A percentile compares a stretch with the other conserved stretches of the same genome.
Evolutionary conservation across 2,329 filamentous ascomycete species (phyloP).

Genomic region (Sporothrix curviconia): DNA sequence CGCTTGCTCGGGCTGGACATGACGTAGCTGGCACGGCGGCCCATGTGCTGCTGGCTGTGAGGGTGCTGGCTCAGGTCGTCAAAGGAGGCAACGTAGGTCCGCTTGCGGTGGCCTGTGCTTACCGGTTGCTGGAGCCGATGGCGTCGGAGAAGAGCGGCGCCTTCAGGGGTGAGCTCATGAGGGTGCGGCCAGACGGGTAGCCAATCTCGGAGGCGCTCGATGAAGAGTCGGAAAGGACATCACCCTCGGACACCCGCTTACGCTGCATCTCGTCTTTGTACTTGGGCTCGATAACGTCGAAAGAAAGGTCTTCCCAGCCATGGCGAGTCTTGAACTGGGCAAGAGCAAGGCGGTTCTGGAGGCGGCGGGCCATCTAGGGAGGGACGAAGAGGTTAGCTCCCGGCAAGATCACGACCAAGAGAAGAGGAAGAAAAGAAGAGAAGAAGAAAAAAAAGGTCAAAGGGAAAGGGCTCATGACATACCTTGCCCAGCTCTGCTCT

Average conservation of each 20-base stretch:
- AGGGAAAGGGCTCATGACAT: constrained; percentile 29
- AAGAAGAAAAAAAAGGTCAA: no score
- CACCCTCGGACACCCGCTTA: constrained; percentile 62
- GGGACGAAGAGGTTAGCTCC: constrained; percentile 1
- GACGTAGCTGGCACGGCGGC: constrained; percentile 21
- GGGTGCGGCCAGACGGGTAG: constrained; percentile 53
- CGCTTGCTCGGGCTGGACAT: constrained; percentile 60
- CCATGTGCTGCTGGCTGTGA: constrained; percentile 10
- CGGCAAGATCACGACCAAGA: constrained; percentile 2
- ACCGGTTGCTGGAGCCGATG: constrained; percentile 62
- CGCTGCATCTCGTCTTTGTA: constrained; percentile 72
- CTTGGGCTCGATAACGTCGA: constrained; percentile 79
- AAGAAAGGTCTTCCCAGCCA: constrained; percentile 84
- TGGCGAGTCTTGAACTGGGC: constrained; percentile 97
- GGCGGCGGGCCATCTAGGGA: constrained; percentile 80
- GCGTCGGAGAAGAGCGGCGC: constrained; percentile 80
- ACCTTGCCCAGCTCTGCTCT: constrained; percentile 72
- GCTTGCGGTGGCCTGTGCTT: constrained; percentile 59
- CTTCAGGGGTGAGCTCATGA: constrained; percentile 82
- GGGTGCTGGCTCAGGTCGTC: constrained; percentile 33
- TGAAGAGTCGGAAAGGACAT: constrained; percentile 79
- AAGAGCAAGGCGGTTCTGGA: constrained; percentile 89
- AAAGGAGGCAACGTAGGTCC: constrained; percentile 54
- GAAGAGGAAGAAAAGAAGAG: neutral
- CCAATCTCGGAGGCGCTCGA: constrained; percentile 74